Base-by-base conservation (phyloP, 257 asterid species). In the Primulina huaijiensis region DNA sequence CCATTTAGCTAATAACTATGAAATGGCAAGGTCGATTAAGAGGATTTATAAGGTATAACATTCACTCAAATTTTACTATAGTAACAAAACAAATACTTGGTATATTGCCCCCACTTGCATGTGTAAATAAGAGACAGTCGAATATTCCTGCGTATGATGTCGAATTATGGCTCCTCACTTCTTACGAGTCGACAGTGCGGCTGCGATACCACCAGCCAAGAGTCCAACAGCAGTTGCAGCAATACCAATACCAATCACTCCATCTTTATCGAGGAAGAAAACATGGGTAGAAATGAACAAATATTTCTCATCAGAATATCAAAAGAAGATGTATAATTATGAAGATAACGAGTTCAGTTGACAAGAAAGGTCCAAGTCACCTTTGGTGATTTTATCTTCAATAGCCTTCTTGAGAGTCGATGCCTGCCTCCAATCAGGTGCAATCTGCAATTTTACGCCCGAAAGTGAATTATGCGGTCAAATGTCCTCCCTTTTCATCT, bases 341-440 rank as follows among this genome's bases (percentile, higher is more conserved):
- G 20, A 14, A 16, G 56, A 16, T 14, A 14, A 43, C 19, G 8
- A 46, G 56, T 16, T 46, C 20, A 5, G 56, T 46, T 40, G 60
- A 57, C 20, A 30, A 62, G 25, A 8, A 30, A 74, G 50, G 37
- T 35, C 55, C 19, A 40, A 37, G 46, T 53, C 69, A 86, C 98
- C 97, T 82, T 90, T 90, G 11, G 83, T 90, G 69, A 90, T 84
- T 80, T 88, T 88, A 46, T 90, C 97, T 81, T 92, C 97, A 71
- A 92, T 77, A 43, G 97, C 77, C 77, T 90, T 92, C 91, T 88
- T 88, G 37, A 92, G 95, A 65, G 84, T 77, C 85, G 75, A 74
- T 12, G 97, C 98, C 74, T 92, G 97, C 82, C 97, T 86, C 95
- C 95, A 92, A 69, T 87, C 92, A 0, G 98, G 98, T 66, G 84